Evolutionary conservation across 257 asterid species (phyloP).

Genomic region (Fraxinus americana): DNA sequence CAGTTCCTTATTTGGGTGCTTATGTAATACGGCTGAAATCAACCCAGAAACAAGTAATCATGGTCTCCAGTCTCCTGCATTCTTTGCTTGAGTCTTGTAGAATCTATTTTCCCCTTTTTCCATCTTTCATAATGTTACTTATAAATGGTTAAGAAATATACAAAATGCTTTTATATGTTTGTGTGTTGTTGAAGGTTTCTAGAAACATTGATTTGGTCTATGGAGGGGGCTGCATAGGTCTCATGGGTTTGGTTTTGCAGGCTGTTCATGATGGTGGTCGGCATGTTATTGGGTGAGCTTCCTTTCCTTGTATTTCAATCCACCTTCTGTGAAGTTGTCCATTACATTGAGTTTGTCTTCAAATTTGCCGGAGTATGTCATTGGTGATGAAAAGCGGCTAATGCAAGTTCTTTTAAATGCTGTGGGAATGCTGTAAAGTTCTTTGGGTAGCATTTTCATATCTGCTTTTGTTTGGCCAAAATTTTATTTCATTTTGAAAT

Average conservation of each 20-base stretch:
- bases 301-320: constrained; percentile 25
- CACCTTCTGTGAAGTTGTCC: background rate
- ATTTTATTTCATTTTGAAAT: too few species aligned
- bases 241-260: constrained; percentile 91
- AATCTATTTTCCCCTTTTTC: background rate
- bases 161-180: constrained; percentile 17
- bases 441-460: too few species aligned
- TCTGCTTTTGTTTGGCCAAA: too few species aligned
- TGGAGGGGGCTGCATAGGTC: constrained; percentile 98
- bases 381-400: too few species aligned
- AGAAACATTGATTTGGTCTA: constrained; percentile 93
- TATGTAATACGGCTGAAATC: constrained; percentile 36
- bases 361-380: too few species aligned
- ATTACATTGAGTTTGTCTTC: too few species aligned
- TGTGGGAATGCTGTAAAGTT: too few species aligned
- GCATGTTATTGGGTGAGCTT: constrained; percentile 78
- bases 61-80: background rate
- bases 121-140: background rate
- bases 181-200: constrained; percentile 53
- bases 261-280: constrained; percentile 96
- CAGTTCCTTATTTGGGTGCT: constrained; percentile 80
- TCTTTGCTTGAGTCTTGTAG: constrained; percentile 1
- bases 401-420: too few species aligned
- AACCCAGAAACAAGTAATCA: background rate
- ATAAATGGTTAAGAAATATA: background rate